Evolutionary conservation across 1,139 yeast genomes (phyloP), one percentile per base, ranked within the genome.

Genomic region (Hanseniaspora sp.): DNA sequence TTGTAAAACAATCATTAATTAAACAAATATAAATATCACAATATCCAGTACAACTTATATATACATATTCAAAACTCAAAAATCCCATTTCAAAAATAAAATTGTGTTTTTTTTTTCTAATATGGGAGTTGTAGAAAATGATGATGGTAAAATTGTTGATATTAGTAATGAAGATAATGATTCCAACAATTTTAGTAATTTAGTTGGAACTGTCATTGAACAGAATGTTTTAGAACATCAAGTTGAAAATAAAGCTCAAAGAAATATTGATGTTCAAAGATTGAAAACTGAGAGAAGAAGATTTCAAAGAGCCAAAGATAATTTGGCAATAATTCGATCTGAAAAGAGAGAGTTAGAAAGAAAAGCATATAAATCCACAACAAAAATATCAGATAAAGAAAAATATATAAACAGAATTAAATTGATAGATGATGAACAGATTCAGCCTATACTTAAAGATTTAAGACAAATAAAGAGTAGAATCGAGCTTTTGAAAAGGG

Each of bases 201-300:
- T 76, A 52, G 78, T 78, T 5, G 74, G 76, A 42, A 72, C 72
- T 61, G 71, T 84, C 5, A 79, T 85, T 60, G 96, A 90, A 65
- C 80, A 77, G 56, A 81, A 51, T 45, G 54, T 80, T 28, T 69
- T 90, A 17, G 97, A 87, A 62, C 71, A 79, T 48, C 71, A 77
- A 57, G 83, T 90, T 42, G 87, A 88, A 15, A 73, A 73, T 48
- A 72, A 78, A 67, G 96, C 96, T 1, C 80, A 81, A 59, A 72
- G 72, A 53, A 51, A 51, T n/a, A 51, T 79, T 77, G 5, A 74
- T 87, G 56, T 69, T 75, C 1, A 69, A 74, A 48, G 79, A 82
- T 69, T 77, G 5, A 95, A 85, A 60, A 70, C 83, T 47, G 98
- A 92, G 61, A 71, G 74, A 56, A 83, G 82, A 59, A 74, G 97